phyloP scores from a whole-genome alignment of 768 basidiomycete species.

The Trichaptum fuscoviolaceum region DNA sequence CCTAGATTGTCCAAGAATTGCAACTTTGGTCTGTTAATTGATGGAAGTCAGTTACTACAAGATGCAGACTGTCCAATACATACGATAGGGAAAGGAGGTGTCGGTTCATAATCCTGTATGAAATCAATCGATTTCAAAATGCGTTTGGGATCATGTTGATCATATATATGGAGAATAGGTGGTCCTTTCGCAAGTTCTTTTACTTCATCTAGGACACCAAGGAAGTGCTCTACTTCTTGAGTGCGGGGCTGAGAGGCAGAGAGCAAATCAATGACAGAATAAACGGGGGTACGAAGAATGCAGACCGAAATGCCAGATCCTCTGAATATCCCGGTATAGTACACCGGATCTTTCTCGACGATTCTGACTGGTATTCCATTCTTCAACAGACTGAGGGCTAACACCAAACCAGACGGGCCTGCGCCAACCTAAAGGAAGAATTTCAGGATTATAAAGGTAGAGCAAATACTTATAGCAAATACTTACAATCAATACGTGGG shows the following conservation, averaged over 20 bases:
- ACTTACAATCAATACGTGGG: background rate
- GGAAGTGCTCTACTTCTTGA: conserved; percentile 1
- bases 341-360: conserved; percentile 1
- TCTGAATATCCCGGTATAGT: background rate
- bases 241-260: background rate
- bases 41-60: background rate
- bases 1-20: background rate
- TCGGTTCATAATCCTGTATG: background rate
- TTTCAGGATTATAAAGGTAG: background rate
- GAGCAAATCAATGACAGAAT: background rate
- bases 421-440: conserved; percentile 9
- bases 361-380: conserved; percentile 12
- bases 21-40: background rate
- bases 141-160: background rate
- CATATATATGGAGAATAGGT: background rate
- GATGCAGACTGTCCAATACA: background rate
- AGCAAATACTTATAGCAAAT: background rate
- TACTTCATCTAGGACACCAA: background rate
- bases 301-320: conserved; percentile 1
- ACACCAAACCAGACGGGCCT: conserved; percentile 10
- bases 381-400: conserved; percentile 9
- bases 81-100: background rate
- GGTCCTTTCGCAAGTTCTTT: background rate
- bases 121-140: background rate
- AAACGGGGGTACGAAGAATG: background rate